phyloP scores from a whole-genome alignment of 139 green algal genomes.

The Chlamydomonas incerta region DNA sequence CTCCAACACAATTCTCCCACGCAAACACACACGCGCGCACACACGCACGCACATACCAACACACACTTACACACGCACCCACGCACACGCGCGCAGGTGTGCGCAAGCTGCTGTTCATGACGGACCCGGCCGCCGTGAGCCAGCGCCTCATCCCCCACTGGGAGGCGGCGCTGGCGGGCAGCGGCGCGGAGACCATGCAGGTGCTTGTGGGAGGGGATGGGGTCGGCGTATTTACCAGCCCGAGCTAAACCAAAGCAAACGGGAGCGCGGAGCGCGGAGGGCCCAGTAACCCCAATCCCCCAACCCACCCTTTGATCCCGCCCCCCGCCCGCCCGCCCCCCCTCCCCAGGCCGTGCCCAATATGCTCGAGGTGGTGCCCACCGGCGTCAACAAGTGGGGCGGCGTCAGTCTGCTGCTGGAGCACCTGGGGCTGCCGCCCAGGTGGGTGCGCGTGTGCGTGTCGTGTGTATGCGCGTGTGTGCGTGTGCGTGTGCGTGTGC shows the following conservation, averaged over 20 bases:
- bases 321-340: background rate
- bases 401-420: slow-evolving; percentile 66
- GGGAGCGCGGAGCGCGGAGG: too few relatives aligned
- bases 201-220: background rate
- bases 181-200: slow-evolving; percentile 41
- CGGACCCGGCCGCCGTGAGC: slow-evolving; percentile 46
- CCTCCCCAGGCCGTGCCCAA: slow-evolving; percentile 86
- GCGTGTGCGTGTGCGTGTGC: too few relatives aligned
- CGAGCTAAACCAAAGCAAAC: too few relatives aligned
- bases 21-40: too few relatives aligned
- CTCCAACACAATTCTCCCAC: too few relatives aligned
- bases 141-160: slow-evolving; percentile 73
- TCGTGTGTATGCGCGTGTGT: too few relatives aligned
- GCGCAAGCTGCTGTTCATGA: slow-evolving; percentile 93
- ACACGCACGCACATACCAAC: too few relatives aligned
- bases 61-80: too few relatives aligned
- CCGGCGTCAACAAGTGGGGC: slow-evolving; percentile 90
- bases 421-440: slow-evolving; percentile 55
- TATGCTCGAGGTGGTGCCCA: slow-evolving; percentile 96
- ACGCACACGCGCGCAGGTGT: too few relatives aligned
- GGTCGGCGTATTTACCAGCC: background rate
- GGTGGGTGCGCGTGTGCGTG: background rate
- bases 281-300: background rate
- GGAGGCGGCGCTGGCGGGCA: slow-evolving; percentile 20
- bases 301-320: background rate